A percentile compares a stretch with the other conserved stretches of the same genome.
These are phyloP conservation scores for Amanita exitialis DNA, from an alignment of 768 basidiomycete genomes.

Conservation along the genomic window DNA sequence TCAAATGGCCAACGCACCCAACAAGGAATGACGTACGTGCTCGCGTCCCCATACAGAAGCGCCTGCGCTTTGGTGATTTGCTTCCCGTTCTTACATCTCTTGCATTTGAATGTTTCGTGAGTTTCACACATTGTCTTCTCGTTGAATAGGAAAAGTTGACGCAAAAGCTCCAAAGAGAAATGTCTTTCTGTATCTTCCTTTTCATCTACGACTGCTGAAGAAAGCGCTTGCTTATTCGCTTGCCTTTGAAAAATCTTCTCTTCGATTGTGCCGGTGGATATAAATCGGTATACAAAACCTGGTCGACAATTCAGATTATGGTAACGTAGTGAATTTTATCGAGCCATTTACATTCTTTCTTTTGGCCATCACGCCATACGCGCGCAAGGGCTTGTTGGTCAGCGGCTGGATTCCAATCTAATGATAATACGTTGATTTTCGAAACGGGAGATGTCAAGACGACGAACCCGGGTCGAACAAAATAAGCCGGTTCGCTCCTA, in stretches of 20 bases:
- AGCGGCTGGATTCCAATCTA: constrained; percentile 97
- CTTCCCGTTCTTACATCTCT: constrained; percentile 78
- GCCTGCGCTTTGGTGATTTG: constrained; percentile 79
- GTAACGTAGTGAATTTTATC: not conserved
- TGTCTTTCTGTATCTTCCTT: constrained; percentile 94
- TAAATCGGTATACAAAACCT: constrained; percentile 99
- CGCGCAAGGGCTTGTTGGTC: constrained; percentile 98
- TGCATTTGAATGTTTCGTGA: constrained; percentile 97
- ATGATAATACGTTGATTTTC: constrained; percentile 1
- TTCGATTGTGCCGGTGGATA: constrained; percentile 94
- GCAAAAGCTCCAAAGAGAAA: constrained; percentile 81
- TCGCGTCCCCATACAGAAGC: constrained; percentile 90
- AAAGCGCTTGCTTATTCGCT: constrained; percentile 91
- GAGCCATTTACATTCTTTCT: constrained; percentile 83
- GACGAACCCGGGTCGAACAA: constrained; percentile 83
- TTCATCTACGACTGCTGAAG: constrained; percentile 97
- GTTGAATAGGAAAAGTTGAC: constrained; percentile 89
- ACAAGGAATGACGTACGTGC: constrained; percentile 61
- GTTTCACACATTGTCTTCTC: constrained; percentile 84
- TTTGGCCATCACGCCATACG: constrained; percentile 99
- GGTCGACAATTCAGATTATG: not conserved
- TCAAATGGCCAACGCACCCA: not conserved
- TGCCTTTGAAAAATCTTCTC: constrained; percentile 99
- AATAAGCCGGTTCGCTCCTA: constrained; percentile 92
- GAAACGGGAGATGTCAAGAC: not conserved